Base-by-base conservation (phyloP, 2,329 filamentous ascomycete genomes). In the Fonsecaea multimorphosa region DNA sequence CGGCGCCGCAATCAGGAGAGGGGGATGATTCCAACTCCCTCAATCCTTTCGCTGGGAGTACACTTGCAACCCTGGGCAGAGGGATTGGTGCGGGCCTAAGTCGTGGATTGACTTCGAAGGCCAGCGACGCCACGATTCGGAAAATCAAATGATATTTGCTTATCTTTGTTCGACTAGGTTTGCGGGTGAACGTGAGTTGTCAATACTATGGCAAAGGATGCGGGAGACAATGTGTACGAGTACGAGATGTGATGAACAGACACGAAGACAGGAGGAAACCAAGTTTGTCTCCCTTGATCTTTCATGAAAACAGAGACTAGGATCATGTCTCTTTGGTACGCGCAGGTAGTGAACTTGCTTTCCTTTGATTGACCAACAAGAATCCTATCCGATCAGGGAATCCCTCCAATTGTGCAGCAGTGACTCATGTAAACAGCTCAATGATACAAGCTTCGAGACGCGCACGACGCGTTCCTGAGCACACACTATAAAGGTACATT, bases 21-120 rank as follows among this genome's bases (percentile, higher is more conserved):
- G 63, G 52, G 40, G 70, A 67, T 4, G 69, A 71, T 27, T 65
- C 64, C 32, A 51, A 32, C 19, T 36, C 44, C 9, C 55, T 72
- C 11, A 68, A 69, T 32, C 70, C 70, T 12, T 71, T 70, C 65
- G 63, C 68, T 5, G 67, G 58, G 3, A 64, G 51, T 32, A 69
- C 66, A 31, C 51, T 80, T 68, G 75, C 76, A 7, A 77, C 78
- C 19, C 74, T 81, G 59, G 78, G 78, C 2, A 71, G 77, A 65
- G 79, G 79, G 1, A 73, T 81, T 16, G 78, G 79, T 12, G 78
- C 76, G 24, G 79, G 79, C 2, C 67, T 81, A 31, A 81, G 77
- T 66, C 76, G 78, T 58, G 79, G 78, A 3, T 67, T 81, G 56
- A 70, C 58, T 44, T 67, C 66, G 11, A 71, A 68, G 58, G 65